Percentiles rank a stretch among this genome's conserved stretches.
Evolutionary conservation across 768 basidiomycete species (phyloP).

Genomic region (Kwoniella shandongensis): DNA sequence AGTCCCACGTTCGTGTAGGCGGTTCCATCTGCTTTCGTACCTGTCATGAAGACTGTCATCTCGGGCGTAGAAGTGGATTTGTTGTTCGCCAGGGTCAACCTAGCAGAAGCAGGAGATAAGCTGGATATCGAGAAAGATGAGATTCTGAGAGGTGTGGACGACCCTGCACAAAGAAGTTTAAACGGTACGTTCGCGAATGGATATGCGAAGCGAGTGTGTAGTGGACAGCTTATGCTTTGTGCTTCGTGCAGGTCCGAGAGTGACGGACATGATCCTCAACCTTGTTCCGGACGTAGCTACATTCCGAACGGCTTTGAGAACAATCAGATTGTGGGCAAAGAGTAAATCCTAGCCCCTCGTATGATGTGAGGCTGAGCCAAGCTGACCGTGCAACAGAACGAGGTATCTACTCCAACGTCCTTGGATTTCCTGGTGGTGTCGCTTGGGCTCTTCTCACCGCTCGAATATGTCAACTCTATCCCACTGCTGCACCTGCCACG

Average conservation of each 20-base stretch:
- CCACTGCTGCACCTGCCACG: conserved; percentile 87
- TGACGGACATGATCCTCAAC: conserved; percentile 91
- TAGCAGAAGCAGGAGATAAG: conserved; percentile 74
- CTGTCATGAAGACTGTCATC: conserved; percentile 88
- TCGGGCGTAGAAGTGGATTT: conserved; percentile 91
- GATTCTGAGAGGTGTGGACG: conserved; percentile 86
- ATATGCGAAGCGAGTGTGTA: not conserved
- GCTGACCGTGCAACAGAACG: conserved; percentile 61
- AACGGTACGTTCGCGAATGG: conserved; percentile 60
- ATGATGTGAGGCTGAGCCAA: not conserved
- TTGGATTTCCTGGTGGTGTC: conserved; percentile 95
- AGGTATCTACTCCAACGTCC: conserved; percentile 97
- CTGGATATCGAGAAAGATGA: conserved; percentile 87
- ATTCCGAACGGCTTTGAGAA: conserved; percentile 89
- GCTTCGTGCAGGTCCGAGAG: conserved; percentile 72
- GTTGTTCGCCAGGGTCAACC: conserved; percentile 67
- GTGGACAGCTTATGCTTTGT: conserved; percentile 5
- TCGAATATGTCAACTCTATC: conserved; percentile 97
- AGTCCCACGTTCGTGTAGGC: conserved; percentile 65
- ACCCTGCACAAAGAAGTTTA: conserved; percentile 90
- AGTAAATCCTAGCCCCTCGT: conserved; percentile 61
- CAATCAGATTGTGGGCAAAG: conserved; percentile 97
- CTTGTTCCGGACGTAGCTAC: conserved; percentile 91
- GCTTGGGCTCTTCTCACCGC: conserved; percentile 99
- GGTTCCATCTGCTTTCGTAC: conserved; percentile 95